Base-by-base conservation (phyloP, 2,329 filamentous ascomycete genomes). In the Aspergillus aculeatus region DNA sequence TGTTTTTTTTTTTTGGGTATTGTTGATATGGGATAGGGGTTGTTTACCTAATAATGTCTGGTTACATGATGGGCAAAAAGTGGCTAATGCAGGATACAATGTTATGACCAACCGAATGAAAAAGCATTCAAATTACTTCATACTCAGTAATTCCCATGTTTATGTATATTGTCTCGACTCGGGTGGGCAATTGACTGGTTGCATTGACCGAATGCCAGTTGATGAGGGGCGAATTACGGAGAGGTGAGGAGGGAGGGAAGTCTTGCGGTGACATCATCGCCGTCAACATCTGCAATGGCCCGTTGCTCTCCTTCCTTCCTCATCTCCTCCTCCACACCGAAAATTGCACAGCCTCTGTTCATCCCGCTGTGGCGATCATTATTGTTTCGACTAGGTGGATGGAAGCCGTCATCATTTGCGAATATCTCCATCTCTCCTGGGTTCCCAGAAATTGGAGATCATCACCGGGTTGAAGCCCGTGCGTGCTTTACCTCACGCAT, bases 31-130 rank as follows among this genome's bases (percentile, higher is more conserved):
- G 21, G 16, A 23, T 51, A 54, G 44, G 24, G 19, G 41, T 19
- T 23, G 31, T n/a, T n/a, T 19, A 47, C 41, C 31, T 48, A 44
- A 32, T 55, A 47, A 55, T 55, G 53, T 31, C 53, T 55, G 53
- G 53, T 55, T 48, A 55, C 53, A 47, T 29, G 52, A 54, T 54
- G 38, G 52, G n/a, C 29, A 31, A 29, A 12, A 44, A 21, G 41
- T 26, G 21, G 52, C 41, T 38, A 29, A 9, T 47, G 38, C 29
- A 26, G 29, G 24, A 54, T 23, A 32, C 23, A 35, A 38, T 35
- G 11, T 44, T 16, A 44, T 44, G 38, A 44, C 38, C 16, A 44
- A 44, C 14, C 38, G n/a, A 44, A 44, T 44, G 6, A 6, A 44
- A 44, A n/a, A n/a, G 23, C 23, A 16, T 19, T 5, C 38, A 44